Evolutionary conservation across 495 filamentous ascomycete species (phyloP).

Genomic region (Penicillium steckii): DNA sequence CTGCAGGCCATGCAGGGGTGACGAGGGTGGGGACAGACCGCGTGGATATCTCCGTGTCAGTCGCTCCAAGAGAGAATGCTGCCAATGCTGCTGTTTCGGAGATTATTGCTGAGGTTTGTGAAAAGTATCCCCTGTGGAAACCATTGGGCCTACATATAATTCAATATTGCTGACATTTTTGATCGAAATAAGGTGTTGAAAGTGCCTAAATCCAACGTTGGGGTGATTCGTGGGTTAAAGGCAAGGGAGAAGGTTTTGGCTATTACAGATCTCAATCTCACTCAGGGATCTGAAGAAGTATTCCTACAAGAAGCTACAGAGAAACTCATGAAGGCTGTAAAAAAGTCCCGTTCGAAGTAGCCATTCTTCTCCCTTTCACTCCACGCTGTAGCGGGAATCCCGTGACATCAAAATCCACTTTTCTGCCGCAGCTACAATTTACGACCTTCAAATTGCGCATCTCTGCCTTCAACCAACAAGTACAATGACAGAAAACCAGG

Average conservation of each 20-base stretch:
- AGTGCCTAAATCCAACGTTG: slow-evolving; percentile 61
- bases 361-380: neutral
- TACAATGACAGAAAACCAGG: neutral
- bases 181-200: slow-evolving; percentile 48
- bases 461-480: neutral
- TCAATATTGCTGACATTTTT: slow-evolving; percentile 4
- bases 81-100: slow-evolving; percentile 65
- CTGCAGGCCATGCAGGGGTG: slow-evolving; percentile 58
- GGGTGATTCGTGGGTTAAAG: slow-evolving; percentile 62
- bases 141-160: too few species aligned
- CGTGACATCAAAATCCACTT: slow-evolving; percentile 23
- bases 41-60: slow-evolving; percentile 62
- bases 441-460: slow-evolving; percentile 1
- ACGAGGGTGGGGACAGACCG: slow-evolving; percentile 48
- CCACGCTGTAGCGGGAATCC: slow-evolving; percentile 13
- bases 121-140: neutral
- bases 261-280: slow-evolving; percentile 31
- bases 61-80: slow-evolving; percentile 62
- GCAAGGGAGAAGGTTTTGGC: slow-evolving; percentile 59
- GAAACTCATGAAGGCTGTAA: slow-evolving; percentile 10
- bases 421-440: slow-evolving; percentile 3
- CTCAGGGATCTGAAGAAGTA: slow-evolving; percentile 23
- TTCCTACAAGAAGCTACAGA: slow-evolving; percentile 24
- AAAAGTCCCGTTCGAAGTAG: neutral
- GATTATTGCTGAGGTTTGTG: slow-evolving; percentile 59